These are phyloP conservation scores for Zoysia pacifica DNA, from an alignment of 176 grass and related monocot genomes.

Conservation along the genomic window DNA sequence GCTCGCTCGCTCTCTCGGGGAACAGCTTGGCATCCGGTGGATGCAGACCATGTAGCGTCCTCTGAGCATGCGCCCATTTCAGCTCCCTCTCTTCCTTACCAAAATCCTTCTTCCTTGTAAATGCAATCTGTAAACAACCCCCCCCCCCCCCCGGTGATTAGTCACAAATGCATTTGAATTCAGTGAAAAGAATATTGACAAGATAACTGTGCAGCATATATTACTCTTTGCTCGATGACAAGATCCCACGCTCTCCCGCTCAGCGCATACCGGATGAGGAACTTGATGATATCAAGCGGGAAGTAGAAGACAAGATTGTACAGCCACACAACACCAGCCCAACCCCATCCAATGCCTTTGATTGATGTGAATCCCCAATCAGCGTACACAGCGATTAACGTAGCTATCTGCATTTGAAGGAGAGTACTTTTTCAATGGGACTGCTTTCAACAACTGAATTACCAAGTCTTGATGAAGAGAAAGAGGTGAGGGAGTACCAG, in stretches of 20 bases:
- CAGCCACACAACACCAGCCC: conserved; percentile 92
- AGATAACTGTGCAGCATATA: background rate
- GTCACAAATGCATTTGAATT: background rate
- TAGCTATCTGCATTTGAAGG: conserved; percentile 62
- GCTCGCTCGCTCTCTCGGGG: conserved; percentile 61
- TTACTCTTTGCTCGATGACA: conserved; percentile 83
- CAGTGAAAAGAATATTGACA: background rate
- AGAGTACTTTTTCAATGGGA: background rate
- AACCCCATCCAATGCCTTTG: conserved; percentile 88
- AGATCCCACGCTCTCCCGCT: conserved; percentile 93
- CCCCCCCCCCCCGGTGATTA: conserved; percentile 1
- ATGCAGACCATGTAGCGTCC: conserved; percentile 90
- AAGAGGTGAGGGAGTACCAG: conserved; percentile 40
- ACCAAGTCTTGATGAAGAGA: background rate
- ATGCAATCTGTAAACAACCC: conserved; percentile 68
- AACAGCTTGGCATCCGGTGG: conserved; percentile 60
- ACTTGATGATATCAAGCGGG: conserved; percentile 85
- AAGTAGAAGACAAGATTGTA: conserved; percentile 82
- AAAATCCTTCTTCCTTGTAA: conserved; percentile 89
- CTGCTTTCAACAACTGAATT: background rate
- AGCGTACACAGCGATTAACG: conserved; percentile 74
- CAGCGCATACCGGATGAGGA: conserved; percentile 73
- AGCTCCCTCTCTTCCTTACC: conserved; percentile 75
- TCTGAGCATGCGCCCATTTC: conserved; percentile 89
- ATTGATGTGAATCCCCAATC: conserved; percentile 80